Conservation (phyloP, 129 eudicot genomes). For the Logfia minima region DNA sequence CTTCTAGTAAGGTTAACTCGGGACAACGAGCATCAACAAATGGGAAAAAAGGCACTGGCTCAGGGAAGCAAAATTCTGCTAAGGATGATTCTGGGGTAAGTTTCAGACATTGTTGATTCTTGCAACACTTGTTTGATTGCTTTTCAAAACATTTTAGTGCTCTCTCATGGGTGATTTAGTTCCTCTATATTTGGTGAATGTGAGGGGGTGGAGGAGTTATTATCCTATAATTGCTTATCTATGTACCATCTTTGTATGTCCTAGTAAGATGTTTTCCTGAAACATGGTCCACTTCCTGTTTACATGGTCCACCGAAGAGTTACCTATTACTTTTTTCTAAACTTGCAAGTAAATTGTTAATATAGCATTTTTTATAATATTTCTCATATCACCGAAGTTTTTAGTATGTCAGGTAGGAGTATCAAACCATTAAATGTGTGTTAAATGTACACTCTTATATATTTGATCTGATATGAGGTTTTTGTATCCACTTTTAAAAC, state of each 20-base stretch:
- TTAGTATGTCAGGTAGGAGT: background rate
- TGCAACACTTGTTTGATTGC: background rate
- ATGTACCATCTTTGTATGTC: background rate
- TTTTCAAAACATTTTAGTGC: slow-evolving; percentile 15
- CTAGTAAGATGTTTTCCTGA: too few species aligned
- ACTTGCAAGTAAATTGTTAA: background rate
- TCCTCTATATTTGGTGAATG: background rate
- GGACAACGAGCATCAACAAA: slow-evolving; percentile 72
- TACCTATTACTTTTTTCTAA: background rate
- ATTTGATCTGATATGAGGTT: background rate
- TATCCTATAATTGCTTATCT: background rate
- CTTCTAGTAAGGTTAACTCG: slow-evolving; percentile 53
- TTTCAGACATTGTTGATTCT: slow-evolving; percentile 4
- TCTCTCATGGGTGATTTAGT: background rate
- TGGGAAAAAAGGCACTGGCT: slow-evolving; percentile 70
- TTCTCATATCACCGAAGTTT: background rate
- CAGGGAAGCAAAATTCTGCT: slow-evolving; percentile 44
- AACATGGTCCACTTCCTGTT: background rate
- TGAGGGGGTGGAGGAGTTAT: background rate
- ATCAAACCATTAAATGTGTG: background rate
- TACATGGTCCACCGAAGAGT: background rate
- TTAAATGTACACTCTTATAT: background rate
- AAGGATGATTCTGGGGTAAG: slow-evolving; percentile 74
- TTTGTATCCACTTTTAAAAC: background rate
- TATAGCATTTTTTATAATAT: background rate